Conservation (phyloP, 768 basidiomycete species). For the Xanthoconium stramineum region DNA sequence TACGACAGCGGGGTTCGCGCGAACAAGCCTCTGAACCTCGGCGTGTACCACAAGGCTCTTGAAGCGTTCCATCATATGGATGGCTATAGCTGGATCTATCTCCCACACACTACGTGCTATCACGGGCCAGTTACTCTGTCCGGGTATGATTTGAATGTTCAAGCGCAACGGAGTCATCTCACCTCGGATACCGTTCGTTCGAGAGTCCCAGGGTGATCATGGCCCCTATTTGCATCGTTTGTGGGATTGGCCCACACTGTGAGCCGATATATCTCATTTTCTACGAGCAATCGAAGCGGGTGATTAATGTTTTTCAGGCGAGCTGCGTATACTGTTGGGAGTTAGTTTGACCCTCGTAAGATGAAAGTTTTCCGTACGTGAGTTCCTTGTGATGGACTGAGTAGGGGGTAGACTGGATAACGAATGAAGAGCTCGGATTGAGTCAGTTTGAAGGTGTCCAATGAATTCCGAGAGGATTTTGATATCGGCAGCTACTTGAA, state of each 20-base stretch:
- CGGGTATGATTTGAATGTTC: constrained; percentile 2
- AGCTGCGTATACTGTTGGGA: constrained; percentile 47
- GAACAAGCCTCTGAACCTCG: constrained; percentile 77
- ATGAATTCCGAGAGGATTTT: constrained; percentile 84
- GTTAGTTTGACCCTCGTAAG: constrained; percentile 4
- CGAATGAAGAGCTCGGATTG: constrained; percentile 52
- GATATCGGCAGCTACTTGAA: constrained; percentile 86
- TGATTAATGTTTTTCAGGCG: constrained; percentile 66
- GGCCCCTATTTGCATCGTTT: constrained; percentile 68
- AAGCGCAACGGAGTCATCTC: constrained; percentile 11
- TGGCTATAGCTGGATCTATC: constrained; percentile 75
- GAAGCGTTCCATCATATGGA: constrained; percentile 88
- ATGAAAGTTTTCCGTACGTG: constrained; percentile 34
- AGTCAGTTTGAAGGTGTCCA: constrained; percentile 71
- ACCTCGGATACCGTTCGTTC: constrained; percentile 68
- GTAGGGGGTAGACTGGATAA: constrained; percentile 62
- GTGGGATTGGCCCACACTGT: constrained; percentile 89
- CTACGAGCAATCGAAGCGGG: constrained; percentile 79
- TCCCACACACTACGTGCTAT: constrained; percentile 77
- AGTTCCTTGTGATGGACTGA: constrained; percentile 41
- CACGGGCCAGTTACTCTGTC: constrained; percentile 62
- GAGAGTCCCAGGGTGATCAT: constrained; percentile 52
- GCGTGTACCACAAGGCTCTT: constrained; percentile 57
- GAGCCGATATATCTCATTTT: constrained; percentile 86
- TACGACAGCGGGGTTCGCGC: constrained; percentile 65